These are phyloP conservation scores for Fusarium coffeatum DNA, from an alignment of 2,329 filamentous ascomycete genomes.

Conservation along the genomic window DNA sequence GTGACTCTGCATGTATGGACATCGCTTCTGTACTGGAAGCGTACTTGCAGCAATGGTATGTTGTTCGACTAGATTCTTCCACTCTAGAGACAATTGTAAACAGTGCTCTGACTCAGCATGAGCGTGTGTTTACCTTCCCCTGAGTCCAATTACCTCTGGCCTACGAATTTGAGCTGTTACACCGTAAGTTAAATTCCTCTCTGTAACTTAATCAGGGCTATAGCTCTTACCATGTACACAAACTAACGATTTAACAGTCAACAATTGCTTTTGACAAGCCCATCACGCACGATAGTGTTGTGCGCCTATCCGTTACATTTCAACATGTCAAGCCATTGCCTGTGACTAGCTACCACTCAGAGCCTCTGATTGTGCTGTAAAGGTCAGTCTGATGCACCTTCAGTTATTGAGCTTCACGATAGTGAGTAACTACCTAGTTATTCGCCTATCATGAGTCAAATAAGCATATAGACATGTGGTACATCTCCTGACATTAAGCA, in stretches of 20 bases:
- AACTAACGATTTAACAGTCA: background rate
- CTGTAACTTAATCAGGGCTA: background rate
- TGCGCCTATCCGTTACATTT: background rate
- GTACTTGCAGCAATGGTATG: background rate
- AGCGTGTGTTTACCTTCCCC: background rate
- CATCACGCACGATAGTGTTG: background rate
- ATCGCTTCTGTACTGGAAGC: background rate
- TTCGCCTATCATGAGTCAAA: background rate
- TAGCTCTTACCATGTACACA: fast-evolving
- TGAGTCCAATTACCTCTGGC: background rate
- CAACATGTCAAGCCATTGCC: background rate
- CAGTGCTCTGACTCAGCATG: background rate
- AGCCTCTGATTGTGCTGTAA: background rate
- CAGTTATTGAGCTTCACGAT: background rate
- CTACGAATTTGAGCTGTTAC: background rate
- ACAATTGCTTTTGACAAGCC: background rate
- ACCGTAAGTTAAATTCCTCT: background rate
- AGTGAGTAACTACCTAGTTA: background rate
- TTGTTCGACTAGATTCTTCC: background rate
- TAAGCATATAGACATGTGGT: background rate
- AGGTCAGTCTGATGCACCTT: background rate
- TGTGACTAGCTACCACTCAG: background rate
- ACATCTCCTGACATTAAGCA: background rate
- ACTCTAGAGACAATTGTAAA: background rate
- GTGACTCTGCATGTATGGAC: background rate